phyloP scores from a whole-genome alignment of 805 yeast species.

The Ogataea methylovora region DNA sequence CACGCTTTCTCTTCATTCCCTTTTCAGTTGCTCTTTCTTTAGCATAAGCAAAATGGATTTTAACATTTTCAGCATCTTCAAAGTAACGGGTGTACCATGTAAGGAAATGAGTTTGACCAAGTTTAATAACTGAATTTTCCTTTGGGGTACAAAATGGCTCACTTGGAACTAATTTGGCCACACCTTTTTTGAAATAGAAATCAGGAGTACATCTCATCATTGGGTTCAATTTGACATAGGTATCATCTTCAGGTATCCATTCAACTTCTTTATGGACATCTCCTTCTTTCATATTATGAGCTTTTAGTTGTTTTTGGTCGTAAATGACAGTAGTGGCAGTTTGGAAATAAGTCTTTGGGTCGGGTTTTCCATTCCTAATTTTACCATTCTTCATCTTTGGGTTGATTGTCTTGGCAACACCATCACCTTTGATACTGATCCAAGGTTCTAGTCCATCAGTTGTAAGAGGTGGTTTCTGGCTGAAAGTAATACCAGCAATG shows the following conservation, averaged over 20 bases:
- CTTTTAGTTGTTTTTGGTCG: constrained; percentile 56
- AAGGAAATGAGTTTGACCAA: constrained; percentile 62
- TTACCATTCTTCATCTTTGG: constrained; percentile 73
- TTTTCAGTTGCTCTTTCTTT: constrained; percentile 47
- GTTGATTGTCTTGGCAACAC: constrained; percentile 68
- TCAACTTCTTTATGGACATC: constrained; percentile 49
- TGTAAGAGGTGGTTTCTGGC: constrained; percentile 59
- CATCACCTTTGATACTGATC: constrained; percentile 71
- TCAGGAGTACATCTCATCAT: constrained; percentile 82
- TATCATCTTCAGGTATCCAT: constrained; percentile 60
- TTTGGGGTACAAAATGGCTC: constrained; percentile 86
- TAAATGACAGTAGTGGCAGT: constrained; percentile 53
- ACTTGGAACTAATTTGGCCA: constrained; percentile 43
- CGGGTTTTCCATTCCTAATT: constrained; percentile 60
- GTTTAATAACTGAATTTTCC: constrained; percentile 48
- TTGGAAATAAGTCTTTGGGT: constrained; percentile 70
- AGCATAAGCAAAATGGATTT: constrained; percentile 58
- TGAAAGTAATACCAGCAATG: constrained; percentile 55
- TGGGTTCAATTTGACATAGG: constrained; percentile 68
- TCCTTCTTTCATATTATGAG: constrained; percentile 63
- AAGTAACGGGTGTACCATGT: constrained; percentile 77
- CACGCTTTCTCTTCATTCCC: constrained; percentile 44
- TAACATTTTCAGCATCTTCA: constrained; percentile 51
- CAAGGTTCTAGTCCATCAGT: constrained; percentile 71
- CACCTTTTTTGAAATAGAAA: constrained; percentile 56